Percentiles rank a stretch among this genome's conserved stretches.
Evolutionary conservation across 768 basidiomycete genomes (phyloP).

Genomic region (Lepiota subincarnata): DNA sequence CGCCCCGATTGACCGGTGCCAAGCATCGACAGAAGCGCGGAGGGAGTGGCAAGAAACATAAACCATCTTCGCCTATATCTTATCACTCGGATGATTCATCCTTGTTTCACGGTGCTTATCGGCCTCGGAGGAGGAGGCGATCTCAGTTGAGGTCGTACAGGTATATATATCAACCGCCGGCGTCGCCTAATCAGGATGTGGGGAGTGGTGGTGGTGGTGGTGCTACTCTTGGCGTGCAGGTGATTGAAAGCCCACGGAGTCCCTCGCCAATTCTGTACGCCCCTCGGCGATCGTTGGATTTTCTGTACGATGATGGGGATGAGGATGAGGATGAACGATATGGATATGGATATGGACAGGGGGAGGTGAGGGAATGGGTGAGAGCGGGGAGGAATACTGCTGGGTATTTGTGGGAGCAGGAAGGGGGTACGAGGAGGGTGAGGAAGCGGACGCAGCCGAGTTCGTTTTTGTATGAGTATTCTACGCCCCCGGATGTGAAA

Average conservation of each 20-base stretch:
- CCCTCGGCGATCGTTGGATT: constrained; percentile 1
- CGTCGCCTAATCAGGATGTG: neutral
- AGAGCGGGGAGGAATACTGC: neutral
- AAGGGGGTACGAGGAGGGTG: neutral
- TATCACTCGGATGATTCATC: constrained; percentile 11
- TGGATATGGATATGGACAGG: neutral
- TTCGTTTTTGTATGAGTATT: constrained; percentile 5
- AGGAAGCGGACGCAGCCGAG: constrained; percentile 7
- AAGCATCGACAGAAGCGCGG: neutral
- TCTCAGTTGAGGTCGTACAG: constrained; percentile 23
- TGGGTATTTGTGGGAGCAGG: neutral
- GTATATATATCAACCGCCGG: constrained; percentile 21
- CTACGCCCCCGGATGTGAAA: constrained; percentile 2
- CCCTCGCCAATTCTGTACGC: constrained; percentile 7
- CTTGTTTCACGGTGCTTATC: neutral
- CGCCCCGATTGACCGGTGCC: neutral
- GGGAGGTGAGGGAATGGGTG: neutral
- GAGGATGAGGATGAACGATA: neutral
- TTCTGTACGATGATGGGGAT: neutral
- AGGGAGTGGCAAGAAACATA: neutral
- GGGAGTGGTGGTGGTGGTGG: too few species aligned
- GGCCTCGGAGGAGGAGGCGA: constrained; percentile 16
- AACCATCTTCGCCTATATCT: constrained; percentile 4
- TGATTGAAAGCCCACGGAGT: neutral
- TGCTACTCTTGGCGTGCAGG: too few species aligned